phyloP scores from a whole-genome alignment of 2,329 filamentous ascomycete genomes.

The Trichoderma hamatum region DNA sequence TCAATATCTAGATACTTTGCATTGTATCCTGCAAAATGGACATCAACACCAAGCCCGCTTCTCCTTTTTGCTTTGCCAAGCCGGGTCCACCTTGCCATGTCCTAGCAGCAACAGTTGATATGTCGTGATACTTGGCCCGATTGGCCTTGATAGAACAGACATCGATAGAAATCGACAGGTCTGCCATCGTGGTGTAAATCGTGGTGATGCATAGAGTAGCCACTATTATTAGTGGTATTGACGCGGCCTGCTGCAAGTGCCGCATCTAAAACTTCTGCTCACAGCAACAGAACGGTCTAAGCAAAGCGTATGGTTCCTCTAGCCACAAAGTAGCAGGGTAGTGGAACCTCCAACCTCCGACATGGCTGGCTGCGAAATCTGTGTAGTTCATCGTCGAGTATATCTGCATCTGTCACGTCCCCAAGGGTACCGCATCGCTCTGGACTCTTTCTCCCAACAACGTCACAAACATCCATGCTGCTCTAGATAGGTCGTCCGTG shows the following conservation, averaged over 20 bases:
- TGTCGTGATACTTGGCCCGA: not conserved
- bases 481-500: conserved; percentile 39
- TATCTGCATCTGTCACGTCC: not conserved
- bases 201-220: not conserved
- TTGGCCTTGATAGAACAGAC: not conserved
- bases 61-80: not conserved
- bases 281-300: not conserved
- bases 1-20: not conserved
- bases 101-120: not conserved
- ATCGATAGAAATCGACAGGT: not conserved
- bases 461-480: conserved; percentile 45
- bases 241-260: not conserved
- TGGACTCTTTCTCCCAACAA: conserved; percentile 41
- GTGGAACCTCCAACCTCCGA: not conserved
- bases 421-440: conserved; percentile 31
- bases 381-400: not conserved
- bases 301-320: not conserved
- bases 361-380: not conserved
- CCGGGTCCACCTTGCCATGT: conserved; percentile 10
- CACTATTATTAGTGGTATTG: not conserved
- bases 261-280: too few relatives aligned
- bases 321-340: not conserved
- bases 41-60: not conserved
- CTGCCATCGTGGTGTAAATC: too few relatives aligned
- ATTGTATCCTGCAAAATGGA: not conserved